These are phyloP conservation scores for Lasiodiplodia gonubiensis DNA, from an alignment of 2,329 filamentous ascomycete species.

Conservation along the genomic window DNA sequence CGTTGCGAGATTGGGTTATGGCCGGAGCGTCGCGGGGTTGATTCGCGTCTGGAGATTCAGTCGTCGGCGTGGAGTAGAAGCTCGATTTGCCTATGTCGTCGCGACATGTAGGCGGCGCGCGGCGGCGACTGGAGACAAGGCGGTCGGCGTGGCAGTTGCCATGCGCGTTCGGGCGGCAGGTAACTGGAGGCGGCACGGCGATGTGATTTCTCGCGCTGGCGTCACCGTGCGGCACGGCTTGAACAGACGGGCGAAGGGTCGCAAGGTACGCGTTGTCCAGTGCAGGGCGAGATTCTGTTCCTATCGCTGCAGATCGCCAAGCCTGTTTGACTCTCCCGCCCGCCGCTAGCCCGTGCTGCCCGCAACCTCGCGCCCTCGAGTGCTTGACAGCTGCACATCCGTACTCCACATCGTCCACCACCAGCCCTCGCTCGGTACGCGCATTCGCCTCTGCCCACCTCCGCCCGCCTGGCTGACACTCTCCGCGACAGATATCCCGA, in stretches of 20 bases:
- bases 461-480: not conserved
- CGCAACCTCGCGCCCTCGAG: slow-evolving; percentile 21
- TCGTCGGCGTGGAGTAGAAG: slow-evolving; percentile 20
- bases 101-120: slow-evolving; percentile 30
- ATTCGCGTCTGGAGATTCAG: not conserved
- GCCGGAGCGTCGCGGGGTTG: not conserved
- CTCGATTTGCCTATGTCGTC: slow-evolving; percentile 17
- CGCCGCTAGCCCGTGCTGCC: slow-evolving; percentile 25
- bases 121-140: not conserved
- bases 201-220: slow-evolving; percentile 6
- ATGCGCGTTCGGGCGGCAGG: not conserved
- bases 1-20: not conserved
- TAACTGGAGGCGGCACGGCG: not conserved
- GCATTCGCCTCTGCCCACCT: not conserved
- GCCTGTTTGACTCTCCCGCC: slow-evolving; percentile 3
- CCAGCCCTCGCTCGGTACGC: slow-evolving; percentile 13
- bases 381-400: slow-evolving; percentile 10
- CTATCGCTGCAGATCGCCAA: slow-evolving; percentile 18
- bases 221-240: slow-evolving; percentile 3
- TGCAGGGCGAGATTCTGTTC: slow-evolving; percentile 17
- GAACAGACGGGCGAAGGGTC: not conserved
- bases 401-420: not conserved
- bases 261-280: slow-evolving; percentile 17
- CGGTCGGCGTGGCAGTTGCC: slow-evolving; percentile 3
- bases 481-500: not conserved